Conservation (phyloP, 2,329 filamentous ascomycete species). For the Claviceps pusilla region DNA sequence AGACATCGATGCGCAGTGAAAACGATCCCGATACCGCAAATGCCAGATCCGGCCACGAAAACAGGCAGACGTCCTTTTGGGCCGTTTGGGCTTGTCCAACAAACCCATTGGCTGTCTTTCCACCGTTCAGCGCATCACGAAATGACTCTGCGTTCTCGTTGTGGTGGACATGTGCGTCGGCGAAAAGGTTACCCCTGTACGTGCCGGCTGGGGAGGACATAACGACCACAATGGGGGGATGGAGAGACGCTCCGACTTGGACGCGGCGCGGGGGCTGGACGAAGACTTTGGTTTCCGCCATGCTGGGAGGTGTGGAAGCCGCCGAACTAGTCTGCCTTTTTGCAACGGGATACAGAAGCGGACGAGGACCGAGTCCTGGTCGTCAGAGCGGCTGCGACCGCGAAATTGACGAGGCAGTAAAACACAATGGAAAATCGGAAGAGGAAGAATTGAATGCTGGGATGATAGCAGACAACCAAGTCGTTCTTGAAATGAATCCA, state of each 20-base stretch:
- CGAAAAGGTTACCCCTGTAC: background rate
- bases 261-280: slow-evolving; percentile 13
- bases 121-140: background rate
- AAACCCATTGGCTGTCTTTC: background rate
- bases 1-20: background rate
- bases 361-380: background rate
- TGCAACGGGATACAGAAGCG: background rate
- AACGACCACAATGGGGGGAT: slow-evolving; percentile 11
- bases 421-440: background rate
- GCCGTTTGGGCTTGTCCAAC: background rate
- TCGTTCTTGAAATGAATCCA: background rate
- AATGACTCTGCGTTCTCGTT: background rate
- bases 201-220: background rate
- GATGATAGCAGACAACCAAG: background rate
- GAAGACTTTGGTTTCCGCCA: slow-evolving; percentile 8
- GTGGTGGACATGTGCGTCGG: background rate
- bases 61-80: background rate
- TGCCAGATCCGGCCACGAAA: background rate
- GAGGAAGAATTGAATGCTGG: background rate
- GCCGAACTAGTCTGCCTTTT: background rate
- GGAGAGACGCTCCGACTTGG: slow-evolving; percentile 8
- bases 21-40: background rate
- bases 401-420: background rate
- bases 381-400: background rate
- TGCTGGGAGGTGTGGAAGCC: background rate